A percentile compares a stretch with the other conserved stretches of the same genome.
phyloP scores from a whole-genome alignment of 2,329 filamentous ascomycete genomes.

The Talaromyces rugulosus region DNA sequence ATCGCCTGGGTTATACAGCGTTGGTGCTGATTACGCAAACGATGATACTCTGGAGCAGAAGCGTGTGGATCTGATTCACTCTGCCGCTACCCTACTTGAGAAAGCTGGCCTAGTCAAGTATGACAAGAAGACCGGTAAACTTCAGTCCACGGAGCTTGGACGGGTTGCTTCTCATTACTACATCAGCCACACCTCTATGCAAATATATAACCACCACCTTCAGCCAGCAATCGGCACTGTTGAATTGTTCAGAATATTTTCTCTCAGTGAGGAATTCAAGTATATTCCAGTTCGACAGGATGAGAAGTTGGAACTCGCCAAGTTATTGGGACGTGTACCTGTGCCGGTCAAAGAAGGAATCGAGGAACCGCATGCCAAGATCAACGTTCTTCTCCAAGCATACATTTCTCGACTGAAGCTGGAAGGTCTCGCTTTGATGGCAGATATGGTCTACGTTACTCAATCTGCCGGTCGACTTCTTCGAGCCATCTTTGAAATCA shows the following conservation, averaged over 20 bases:
- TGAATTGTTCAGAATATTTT: conserved; percentile 93
- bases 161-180: conserved; percentile 98
- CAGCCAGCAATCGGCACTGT: conserved; percentile 90
- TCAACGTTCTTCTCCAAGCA: conserved; percentile 93
- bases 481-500: conserved; percentile 92
- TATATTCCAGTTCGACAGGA: conserved; percentile 97
- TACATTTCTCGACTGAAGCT: conserved; percentile 94
- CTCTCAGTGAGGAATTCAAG: conserved; percentile 96
- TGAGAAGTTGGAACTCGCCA: conserved; percentile 93
- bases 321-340: conserved; percentile 82
- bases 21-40: conserved; percentile 91
- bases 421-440: conserved; percentile 92
- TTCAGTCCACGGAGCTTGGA: conserved; percentile 90
- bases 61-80: conserved; percentile 94
- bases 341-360: conserved; percentile 97
- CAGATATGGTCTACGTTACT: conserved; percentile 97
- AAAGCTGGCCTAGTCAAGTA: conserved; percentile 90
- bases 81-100: conserved; percentile 80
- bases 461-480: conserved; percentile 96
- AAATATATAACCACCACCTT: conserved; percentile 92
- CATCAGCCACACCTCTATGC: conserved; percentile 93
- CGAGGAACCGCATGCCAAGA: conserved; percentile 94
- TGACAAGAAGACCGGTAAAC: conserved; percentile 82
- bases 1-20: conserved; percentile 90
- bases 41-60: conserved; percentile 92